Base-by-base conservation (phyloP, 371 early-diverging fungal species). In the Nosema muscidifuracis region DNA sequence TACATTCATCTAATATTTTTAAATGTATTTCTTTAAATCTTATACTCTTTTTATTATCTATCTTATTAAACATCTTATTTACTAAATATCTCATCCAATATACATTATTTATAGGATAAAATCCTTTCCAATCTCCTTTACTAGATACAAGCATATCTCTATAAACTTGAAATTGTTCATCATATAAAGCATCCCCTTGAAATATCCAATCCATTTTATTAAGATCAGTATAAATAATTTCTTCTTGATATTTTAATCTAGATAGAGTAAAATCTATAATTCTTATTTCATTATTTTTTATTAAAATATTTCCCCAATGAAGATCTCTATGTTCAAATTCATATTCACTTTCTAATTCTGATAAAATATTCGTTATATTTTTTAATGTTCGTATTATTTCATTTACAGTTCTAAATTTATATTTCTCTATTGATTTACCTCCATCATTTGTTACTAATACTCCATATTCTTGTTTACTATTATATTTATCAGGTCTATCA, bases 251-350 rank as follows among this genome's bases (percentile, higher is more conserved):
- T 28, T 38, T 55, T 9, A 81, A 18, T 33, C 78, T 74, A 33
- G 43, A 51, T 22, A 81, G 36, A 9, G 75, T 38, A 67, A 78
- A 77, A 44, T 81, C 81, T 26, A 81, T 73, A 20, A 78, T 55
- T 2, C 9, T 53, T 16, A 58, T 28, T 0, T 43, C 18, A 2
- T 16, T 38, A 2, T 38, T 7, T 24, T 44, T 65, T 15, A 90
- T 84, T 68, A 91, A 80, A n/a, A 91, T 84, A 77, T 91, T 91
- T 28, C 90, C 91, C 91, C 90, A 91, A 71, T 91, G 91, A 74
- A 91, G 75, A 77, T 91, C 91, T 26, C 91, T 87, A 74, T 91
- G 91, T 81, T 90, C 89, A 71, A 89, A 89, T 70, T 82, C 53
- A 36, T 74, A 73, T 40, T 84, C 83, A 47, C 85, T 81, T 69